Base-by-base conservation (phyloP, 202 grass and related monocot species). In the Bolboschoenoplectus hybrid region DNA sequence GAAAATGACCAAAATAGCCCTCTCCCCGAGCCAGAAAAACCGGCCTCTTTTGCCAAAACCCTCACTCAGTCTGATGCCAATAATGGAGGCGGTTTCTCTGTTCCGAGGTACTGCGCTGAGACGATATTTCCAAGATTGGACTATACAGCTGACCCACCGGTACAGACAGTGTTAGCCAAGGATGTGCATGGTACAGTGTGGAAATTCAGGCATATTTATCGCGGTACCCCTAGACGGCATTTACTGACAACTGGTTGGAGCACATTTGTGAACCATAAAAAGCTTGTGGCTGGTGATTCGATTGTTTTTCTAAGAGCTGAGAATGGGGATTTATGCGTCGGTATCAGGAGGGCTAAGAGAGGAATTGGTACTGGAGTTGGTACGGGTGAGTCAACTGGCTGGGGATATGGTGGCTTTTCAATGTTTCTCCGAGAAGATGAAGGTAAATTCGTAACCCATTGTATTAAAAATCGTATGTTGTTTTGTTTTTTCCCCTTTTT, bases 61-160 rank as follows among this genome's bases (percentile, higher is more conserved):
- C 90, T 99, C n/a, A 99, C 97, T 60, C 97, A 99, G 83, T 99
- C 97, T 41, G 97, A 99, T 85, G 97, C 97, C 74, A 99, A 99
- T 89, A 99, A 99, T 68, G 97, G 97, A 51, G 97, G 97, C 0
- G 97, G 97, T 0, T 99, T 99, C 89, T 99, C 97, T 16, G 97
- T 99, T 36, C 97, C 97, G 12, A 92, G 97, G n/a, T 99, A 99
- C 89, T 99, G 97, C 88, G 97, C 97, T 32, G 97, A 99, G 88
- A 99, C 97, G 53, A 97, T 99, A 89, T 99, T 99, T 89, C 97
- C 97, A 5, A 86, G 93, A 55, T 86, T 99, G 43, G 97, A 99
- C 87, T 99, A 97, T 88, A 91, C 97, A 6, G 93, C 97, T 38
- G 93, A 99, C 34, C 97, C 97, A 16, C 97, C 97, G 1, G 97